These are phyloP conservation scores for Fusarium sp. DNA, from an alignment of 2,329 filamentous ascomycete genomes.

Conservation along the genomic window DNA sequence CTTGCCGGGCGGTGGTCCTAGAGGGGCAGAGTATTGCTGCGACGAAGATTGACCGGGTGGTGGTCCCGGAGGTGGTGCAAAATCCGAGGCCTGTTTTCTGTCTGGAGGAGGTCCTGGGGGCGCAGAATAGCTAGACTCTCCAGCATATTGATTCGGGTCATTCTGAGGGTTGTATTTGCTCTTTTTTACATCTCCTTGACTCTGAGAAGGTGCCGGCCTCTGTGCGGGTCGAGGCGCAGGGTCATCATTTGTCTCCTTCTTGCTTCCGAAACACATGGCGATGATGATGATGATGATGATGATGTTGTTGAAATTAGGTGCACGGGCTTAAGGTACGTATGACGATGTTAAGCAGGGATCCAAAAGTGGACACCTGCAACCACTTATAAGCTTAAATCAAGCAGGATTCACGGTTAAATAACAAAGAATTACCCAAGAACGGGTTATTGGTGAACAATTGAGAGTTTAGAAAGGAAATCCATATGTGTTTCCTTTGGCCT, in stretches of 20 bases:
- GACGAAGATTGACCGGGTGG: conserved; percentile 38
- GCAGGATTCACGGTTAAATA: conserved; percentile 5
- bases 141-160: conserved; percentile 32
- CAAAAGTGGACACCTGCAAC: conserved; percentile 29
- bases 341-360: conserved; percentile 27
- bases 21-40: conserved; percentile 44
- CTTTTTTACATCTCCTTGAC: conserved; percentile 46
- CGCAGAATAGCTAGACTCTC: conserved; percentile 37
- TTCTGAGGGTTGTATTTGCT: conserved; percentile 44
- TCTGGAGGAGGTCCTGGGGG: conserved; percentile 34
- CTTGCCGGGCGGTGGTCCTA: conserved; percentile 49
- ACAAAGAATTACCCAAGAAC: background rate
- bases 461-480: background rate
- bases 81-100: conserved; percentile 40
- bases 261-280: conserved; percentile 64
- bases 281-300: background rate
- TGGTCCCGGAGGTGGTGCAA: conserved; percentile 48
- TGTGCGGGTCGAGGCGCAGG: conserved; percentile 55
- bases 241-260: conserved; percentile 54
- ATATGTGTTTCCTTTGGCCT: background rate
- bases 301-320: conserved; percentile 1
- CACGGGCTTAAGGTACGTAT: background rate
- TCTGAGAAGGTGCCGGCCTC: conserved; percentile 43
- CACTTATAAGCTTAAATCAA: conserved; percentile 29
- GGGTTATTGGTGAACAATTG: background rate